phyloP scores from a whole-genome alignment of 176 grass and related monocot genomes.

The Canna indica region DNA sequence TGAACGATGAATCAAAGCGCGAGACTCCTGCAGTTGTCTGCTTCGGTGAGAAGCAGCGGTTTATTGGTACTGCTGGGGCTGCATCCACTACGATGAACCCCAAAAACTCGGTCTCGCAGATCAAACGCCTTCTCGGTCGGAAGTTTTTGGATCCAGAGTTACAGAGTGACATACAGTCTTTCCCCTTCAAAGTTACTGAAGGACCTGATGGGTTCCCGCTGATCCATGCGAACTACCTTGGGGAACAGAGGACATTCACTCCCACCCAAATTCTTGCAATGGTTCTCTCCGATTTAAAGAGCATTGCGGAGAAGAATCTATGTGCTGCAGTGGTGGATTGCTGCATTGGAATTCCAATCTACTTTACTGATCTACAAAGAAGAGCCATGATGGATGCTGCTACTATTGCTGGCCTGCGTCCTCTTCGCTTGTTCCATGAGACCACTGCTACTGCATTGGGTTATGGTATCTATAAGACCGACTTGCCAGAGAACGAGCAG shows the following conservation, averaged over 20 bases:
- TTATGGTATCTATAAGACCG: constrained; percentile 87
- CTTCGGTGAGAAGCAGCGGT: constrained; percentile 88
- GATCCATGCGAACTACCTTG: constrained; percentile 47
- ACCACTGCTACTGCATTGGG: constrained; percentile 72
- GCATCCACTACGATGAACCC: constrained; percentile 75
- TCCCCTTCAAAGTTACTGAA: constrained; percentile 63
- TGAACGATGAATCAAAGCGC: constrained; percentile 91
- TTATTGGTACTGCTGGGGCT: constrained; percentile 55
- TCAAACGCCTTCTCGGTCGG: constrained; percentile 64
- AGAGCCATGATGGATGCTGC: constrained; percentile 72
- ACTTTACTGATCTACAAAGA: constrained; percentile 79
- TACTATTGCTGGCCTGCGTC: constrained; percentile 46
- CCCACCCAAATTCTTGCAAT: constrained; percentile 77
- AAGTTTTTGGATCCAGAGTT: constrained; percentile 62
- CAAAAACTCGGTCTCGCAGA: constrained; percentile 71
- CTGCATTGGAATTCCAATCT: constrained; percentile 76
- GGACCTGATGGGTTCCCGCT: constrained; percentile 55
- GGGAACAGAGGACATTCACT: constrained; percentile 46
- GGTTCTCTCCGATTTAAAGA: constrained; percentile 73
- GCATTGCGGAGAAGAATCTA: constrained; percentile 66
- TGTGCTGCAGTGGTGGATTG: constrained; percentile 49
- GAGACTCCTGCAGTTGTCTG: constrained; percentile 81
- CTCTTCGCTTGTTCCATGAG: constrained; percentile 68
- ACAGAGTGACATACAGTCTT: constrained; percentile 40
- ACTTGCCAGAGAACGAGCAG: constrained; percentile 59